A percentile compares a stretch with the other conserved stretches of the same genome.
Evolutionary conservation across 2,329 filamentous ascomycete genomes (phyloP).

Genomic region (Paraphaeosphaeria minitans): DNA sequence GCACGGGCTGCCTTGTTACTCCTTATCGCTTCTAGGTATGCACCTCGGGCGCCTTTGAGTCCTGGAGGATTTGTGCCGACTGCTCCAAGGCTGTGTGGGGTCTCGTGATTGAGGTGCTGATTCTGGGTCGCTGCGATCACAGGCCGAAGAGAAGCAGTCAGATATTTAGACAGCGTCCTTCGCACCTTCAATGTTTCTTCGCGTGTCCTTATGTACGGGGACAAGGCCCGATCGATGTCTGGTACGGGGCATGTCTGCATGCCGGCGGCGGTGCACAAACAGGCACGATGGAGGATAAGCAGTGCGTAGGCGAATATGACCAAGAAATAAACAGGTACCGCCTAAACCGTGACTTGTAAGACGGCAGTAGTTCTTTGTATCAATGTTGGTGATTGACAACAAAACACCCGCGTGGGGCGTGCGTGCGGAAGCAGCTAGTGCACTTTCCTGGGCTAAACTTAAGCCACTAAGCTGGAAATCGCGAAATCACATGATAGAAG

Average conservation of each 20-base stretch:
- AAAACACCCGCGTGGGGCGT: slow-evolving; percentile 5
- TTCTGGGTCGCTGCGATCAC: slow-evolving; percentile 33
- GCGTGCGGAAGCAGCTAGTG: slow-evolving; percentile 2
- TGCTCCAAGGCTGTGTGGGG: slow-evolving; percentile 30
- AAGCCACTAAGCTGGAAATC: background rate
- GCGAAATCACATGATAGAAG: slow-evolving; percentile 4
- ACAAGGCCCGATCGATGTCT: slow-evolving; percentile 43
- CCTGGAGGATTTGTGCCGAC: slow-evolving; percentile 42
- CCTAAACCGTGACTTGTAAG: background rate
- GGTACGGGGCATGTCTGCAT: slow-evolving; percentile 41
- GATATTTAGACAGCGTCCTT: slow-evolving; percentile 37
- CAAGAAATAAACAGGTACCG: background rate
- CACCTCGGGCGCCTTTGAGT: slow-evolving; percentile 49
- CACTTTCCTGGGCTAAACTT: background rate
- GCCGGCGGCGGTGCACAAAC: background rate
- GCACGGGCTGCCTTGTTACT: slow-evolving; percentile 49
- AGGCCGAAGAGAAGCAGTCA: slow-evolving; percentile 36
- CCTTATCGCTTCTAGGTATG: slow-evolving; percentile 54
- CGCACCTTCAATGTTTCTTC: slow-evolving; percentile 46
- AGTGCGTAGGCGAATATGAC: background rate
- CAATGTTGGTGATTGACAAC: background rate
- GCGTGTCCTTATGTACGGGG: slow-evolving; percentile 44
- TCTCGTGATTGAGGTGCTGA: slow-evolving; percentile 41
- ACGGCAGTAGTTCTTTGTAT: background rate
- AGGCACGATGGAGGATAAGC: background rate